Evolutionary conservation across 208 protist genomes (phyloP).

Genomic region (Crithidia expoeki): DNA sequence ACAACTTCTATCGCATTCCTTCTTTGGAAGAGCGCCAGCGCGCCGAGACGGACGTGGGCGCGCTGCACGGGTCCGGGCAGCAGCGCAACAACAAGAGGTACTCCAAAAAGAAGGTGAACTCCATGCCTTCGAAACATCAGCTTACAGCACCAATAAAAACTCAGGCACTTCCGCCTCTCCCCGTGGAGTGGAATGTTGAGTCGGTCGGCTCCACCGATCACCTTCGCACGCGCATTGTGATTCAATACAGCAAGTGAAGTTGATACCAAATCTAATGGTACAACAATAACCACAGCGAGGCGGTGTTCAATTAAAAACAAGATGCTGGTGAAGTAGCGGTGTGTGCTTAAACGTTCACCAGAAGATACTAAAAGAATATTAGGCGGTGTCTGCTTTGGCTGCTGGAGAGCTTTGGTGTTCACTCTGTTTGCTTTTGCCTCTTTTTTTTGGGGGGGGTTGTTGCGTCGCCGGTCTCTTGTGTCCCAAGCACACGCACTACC

Average conservation of each 20-base stretch:
- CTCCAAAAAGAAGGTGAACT: constrained; percentile 27
- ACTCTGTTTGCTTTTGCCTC: too few relatives aligned
- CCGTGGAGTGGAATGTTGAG: constrained; percentile 53
- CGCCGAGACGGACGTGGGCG: constrained; percentile 4
- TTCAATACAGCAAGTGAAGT: constrained; percentile 47
- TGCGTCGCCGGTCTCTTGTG: too few relatives aligned
- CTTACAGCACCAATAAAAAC: constrained; percentile 1
- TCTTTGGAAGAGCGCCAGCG: constrained; percentile 35
- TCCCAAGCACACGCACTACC: too few relatives aligned
- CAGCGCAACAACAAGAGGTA: constrained; percentile 13
- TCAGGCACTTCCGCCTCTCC: constrained; percentile 18
- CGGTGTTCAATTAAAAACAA: too few relatives aligned
- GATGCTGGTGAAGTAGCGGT: too few relatives aligned
- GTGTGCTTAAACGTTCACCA: too few relatives aligned
- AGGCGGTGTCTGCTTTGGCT: too few relatives aligned
- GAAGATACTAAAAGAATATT: too few relatives aligned
- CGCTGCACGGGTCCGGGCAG: neutral
- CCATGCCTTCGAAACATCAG: constrained; percentile 17
- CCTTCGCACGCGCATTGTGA: constrained; percentile 69
- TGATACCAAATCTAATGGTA: neutral
- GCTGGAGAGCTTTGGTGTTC: too few relatives aligned
- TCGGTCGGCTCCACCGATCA: constrained; percentile 58
- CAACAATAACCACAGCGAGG: neutral
- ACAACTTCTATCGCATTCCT: constrained; percentile 78
- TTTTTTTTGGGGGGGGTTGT: too few relatives aligned